Percentiles rank a stretch among this genome's conserved stretches.
Conservation (phyloP, 306 rosid genomes). For the Leucaena leucocephala region DNA sequence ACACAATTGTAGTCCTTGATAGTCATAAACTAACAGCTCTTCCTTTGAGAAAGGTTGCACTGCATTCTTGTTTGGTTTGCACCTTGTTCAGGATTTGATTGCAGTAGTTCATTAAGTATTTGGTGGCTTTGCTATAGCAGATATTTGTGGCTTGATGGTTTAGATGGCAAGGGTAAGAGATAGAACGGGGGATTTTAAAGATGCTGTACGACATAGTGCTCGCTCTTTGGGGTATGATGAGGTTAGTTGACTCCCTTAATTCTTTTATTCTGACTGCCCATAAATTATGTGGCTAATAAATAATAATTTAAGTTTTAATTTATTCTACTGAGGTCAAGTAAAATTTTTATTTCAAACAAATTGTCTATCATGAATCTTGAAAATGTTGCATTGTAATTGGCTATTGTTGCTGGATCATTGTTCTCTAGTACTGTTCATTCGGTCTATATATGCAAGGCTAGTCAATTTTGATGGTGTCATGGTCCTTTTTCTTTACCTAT, state of each 20-base stretch:
- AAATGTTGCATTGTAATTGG: neutral
- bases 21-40: neutral
- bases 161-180: slow-evolving; percentile 61
- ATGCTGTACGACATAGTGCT: slow-evolving; percentile 77
- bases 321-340: neutral
- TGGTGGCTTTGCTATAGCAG: slow-evolving; percentile 16
- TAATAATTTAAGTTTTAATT: slow-evolving; percentile 8
- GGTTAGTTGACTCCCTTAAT: slow-evolving; percentile 46
- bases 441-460: neutral
- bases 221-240: slow-evolving; percentile 72
- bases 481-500: neutral
- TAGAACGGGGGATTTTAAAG: slow-evolving; percentile 90
- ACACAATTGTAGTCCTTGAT: neutral
- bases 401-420: slow-evolving; percentile 1
- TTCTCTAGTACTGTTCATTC: neutral
- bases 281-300: neutral
- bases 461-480: neutral
- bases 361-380: slow-evolving; percentile 2
- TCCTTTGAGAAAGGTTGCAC: neutral
- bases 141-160: neutral
- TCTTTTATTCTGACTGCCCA: slow-evolving; percentile 1
- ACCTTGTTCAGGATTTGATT: neutral
- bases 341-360: neutral
- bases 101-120: neutral
- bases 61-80: slow-evolving; percentile 1